Base-by-base conservation (phyloP, 768 basidiomycete genomes). In the Termitomyces sp. region DNA sequence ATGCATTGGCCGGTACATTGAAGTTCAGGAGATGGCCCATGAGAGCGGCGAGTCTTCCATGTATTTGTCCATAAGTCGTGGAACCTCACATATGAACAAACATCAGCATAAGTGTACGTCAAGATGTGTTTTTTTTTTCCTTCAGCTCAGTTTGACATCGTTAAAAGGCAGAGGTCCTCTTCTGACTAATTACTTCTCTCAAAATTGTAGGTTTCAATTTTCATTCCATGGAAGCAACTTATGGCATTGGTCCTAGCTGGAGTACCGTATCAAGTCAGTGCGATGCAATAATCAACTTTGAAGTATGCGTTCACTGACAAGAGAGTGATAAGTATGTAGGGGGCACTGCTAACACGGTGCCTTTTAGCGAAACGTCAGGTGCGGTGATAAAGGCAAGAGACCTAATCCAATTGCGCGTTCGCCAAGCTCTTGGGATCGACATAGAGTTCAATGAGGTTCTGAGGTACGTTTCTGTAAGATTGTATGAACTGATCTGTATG, bases 101-200 rank as follows among this genome's bases (percentile, higher is more conserved):
- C 43, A 9, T 41, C 55, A 91, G 89, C 86, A 90, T 65, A 89
- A 85, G 79, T 83, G 89, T 89, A 73, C 56, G 65, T 51, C 48
- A 13, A 6, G 40, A 18, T 16, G 20, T 44, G 46, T 49, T 30
- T 28, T 32, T 41, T 30, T 18, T 50, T 44, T n/a, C 4, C 23
- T 23, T 23, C 23, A 14, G 43, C 14, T 41, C 38, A 5, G 49
- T 41, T 2, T 53, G 43, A 59, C 47, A 43, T 56, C 44, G 61
- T 55, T 58, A 61, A 13, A 57, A 92, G 90, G 83, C 64, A 83
- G 89, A 44, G 91, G 91, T 7, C 69, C 78, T 4, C 71, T 92
- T 4, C 72, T 93, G 51, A 87, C 91, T 5, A 88, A 89, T 66
- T 93, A 93, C 66, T 93, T 93, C 65, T 92, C 91, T 14, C 91